phyloP scores from a whole-genome alignment of 2,329 filamentous ascomycete species.

The Aspergillus sp. region DNA sequence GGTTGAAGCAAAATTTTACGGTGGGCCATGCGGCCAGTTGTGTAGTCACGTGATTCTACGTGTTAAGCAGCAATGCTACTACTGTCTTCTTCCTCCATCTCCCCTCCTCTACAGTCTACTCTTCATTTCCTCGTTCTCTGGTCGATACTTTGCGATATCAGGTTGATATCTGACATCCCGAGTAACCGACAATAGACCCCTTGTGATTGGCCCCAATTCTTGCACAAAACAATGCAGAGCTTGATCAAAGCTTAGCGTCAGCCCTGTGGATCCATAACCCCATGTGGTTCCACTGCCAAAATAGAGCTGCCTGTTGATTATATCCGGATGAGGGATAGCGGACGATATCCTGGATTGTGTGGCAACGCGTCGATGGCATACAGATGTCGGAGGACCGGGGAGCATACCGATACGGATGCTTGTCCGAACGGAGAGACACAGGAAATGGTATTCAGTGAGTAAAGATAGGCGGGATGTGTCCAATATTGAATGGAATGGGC shows the following conservation, averaged over 20 bases:
- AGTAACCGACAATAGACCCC: not conserved
- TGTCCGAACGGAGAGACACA: not conserved
- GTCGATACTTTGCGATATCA: too few relatives aligned
- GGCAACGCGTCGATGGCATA: too few relatives aligned
- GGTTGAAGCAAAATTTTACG: constrained; percentile 13
- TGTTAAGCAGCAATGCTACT: not conserved
- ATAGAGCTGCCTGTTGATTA: not conserved
- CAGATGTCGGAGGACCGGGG: not conserved
- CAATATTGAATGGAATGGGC: too few relatives aligned
- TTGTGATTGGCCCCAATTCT: constrained; percentile 3
- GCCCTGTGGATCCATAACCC: not conserved
- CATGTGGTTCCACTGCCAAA: not conserved
- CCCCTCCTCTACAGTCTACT: not conserved
- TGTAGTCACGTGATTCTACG: constrained; percentile 11
- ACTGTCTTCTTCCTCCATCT: not conserved
- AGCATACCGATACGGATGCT: not conserved
- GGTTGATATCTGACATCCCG: not conserved
- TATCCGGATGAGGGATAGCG: too few relatives aligned
- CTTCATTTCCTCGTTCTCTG: too few relatives aligned
- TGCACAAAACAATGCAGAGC: constrained; percentile 7
- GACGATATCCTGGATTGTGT: too few relatives aligned
- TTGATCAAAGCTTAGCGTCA: constrained; percentile 13
- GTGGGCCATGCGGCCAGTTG: constrained; percentile 2
- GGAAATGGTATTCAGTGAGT: not conserved
- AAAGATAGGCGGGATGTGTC: too few relatives aligned